These are phyloP conservation scores for Hygrophoropsis aurantiaca DNA, from an alignment of 768 basidiomycete species.

Conservation along the genomic window DNA sequence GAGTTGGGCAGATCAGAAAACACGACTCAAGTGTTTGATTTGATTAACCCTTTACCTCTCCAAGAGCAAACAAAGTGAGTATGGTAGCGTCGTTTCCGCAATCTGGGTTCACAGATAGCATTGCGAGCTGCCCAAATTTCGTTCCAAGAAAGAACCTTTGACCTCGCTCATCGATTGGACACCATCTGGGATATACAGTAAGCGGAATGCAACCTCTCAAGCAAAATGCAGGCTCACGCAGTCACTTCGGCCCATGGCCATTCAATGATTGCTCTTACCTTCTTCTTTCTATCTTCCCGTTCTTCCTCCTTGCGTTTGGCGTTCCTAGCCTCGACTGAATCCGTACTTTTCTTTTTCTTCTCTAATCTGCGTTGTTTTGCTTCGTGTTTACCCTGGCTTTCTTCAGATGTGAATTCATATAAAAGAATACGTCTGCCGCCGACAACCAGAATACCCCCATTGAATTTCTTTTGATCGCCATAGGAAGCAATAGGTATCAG, in stretches of 20 bases:
- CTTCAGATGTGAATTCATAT: conserved; percentile 53
- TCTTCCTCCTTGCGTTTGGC: conserved; percentile 60
- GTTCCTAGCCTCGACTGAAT: conserved; percentile 39
- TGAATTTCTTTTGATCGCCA: conserved; percentile 30
- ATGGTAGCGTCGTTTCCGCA: conserved; percentile 31
- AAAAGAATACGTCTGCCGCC: conserved; percentile 67
- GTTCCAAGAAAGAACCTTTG: conserved; percentile 66
- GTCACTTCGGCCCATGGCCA: conserved; percentile 80
- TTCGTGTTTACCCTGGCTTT: conserved; percentile 50
- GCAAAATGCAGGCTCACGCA: conserved; percentile 47
- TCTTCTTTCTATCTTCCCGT: conserved; percentile 52
- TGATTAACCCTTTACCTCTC: conserved; percentile 59
- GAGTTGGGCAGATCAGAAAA: not conserved
- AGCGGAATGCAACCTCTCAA: not conserved
- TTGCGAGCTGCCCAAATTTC: conserved; percentile 63
- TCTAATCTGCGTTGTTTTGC: conserved; percentile 56
- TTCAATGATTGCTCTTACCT: conserved; percentile 52
- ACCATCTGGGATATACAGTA: conserved; percentile 42
- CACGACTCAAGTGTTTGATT: no score
- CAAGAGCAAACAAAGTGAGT: conserved; percentile 62
- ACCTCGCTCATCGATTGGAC: conserved; percentile 44
- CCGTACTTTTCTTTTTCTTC: conserved; percentile 47
- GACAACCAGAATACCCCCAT: conserved; percentile 71
- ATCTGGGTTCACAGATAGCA: conserved; percentile 55
- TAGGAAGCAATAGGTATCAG: conserved; percentile 37